Base-by-base conservation (phyloP, 73 alveolate species). In the Paraurostyla sp. region DNA sequence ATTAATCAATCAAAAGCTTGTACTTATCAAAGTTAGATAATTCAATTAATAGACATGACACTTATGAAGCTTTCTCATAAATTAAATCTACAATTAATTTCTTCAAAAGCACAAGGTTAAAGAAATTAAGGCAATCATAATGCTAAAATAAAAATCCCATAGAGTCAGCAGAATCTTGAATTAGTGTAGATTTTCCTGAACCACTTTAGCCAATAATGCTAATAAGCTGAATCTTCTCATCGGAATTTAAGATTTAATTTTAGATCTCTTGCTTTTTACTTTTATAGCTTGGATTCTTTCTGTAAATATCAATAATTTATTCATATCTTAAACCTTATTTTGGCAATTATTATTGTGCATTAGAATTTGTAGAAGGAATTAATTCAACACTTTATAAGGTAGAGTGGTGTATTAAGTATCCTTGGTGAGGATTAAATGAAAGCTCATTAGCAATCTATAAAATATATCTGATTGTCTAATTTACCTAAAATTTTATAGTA, bases 1-100 rank as follows among this genome's bases (percentile, higher is more conserved):
- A 52, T 41, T 81, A 59, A 49, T 81, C 82, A 36, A 81, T 81
- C 50, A 81, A 42, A 1, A 52, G 56, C 71, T 56, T 52, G 41
- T 81, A 81, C 29, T 58, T 46, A 32, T 81, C 91, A 57, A 81
- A 81, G 71, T 81, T 81, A 29, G 16, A 4, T 0, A 81, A 38
- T 42, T 81, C 91, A 3, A 81, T 52, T 1, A 81, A 0, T 6
- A 56, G 42, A 0, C 40, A 20, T 38, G 33, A 4, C 0, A 38
- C 2, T 23, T 9, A 11, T 15, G 2, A 23, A n/a, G 71, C 13
- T 15, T 57, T 23, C 6, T 54, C 43, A 18, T 35, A 59, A 41
- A 81, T 81, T 29, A 41, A n/a, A 18, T 81, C 91, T 0, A 32
- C n/a, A 0, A 81, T 15, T 16, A 81, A 30, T 30, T 35, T 81